phyloP scores from a whole-genome alignment of 1,284 basidiomycete species.

The Malassezia vespertilionis region DNA sequence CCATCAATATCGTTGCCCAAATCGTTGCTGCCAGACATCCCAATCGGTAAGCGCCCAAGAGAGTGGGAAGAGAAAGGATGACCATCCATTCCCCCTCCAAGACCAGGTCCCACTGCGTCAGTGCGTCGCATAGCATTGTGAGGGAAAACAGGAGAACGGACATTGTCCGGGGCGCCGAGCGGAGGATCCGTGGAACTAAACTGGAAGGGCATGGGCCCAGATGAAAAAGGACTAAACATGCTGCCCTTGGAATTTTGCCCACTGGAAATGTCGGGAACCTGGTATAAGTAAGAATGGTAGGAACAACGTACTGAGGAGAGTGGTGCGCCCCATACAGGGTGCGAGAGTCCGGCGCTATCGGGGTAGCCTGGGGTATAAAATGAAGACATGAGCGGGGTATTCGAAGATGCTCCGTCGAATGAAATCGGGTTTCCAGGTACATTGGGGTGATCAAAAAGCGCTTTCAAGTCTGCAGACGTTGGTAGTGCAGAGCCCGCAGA shows the following conservation, averaged over 20 bases:
- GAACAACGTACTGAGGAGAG: constrained; percentile 20
- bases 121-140: neutral
- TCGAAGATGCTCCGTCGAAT: constrained; percentile 26
- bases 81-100: neutral
- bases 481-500: constrained; percentile 58
- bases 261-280: constrained; percentile 14
- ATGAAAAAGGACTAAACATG: constrained; percentile 13
- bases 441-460: constrained; percentile 58
- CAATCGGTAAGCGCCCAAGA: constrained; percentile 4
- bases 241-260: constrained; percentile 8
- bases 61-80: constrained; percentile 1
- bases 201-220: constrained; percentile 9
- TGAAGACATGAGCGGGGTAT: constrained; percentile 22
- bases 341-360: constrained; percentile 27
- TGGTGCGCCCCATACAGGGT: constrained; percentile 41
- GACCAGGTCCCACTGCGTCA: neutral
- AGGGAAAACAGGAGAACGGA: neutral
- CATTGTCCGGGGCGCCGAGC: neutral
- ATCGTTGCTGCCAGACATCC: neutral
- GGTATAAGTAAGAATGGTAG: constrained; percentile 17
- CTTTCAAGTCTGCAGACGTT: constrained; percentile 87
- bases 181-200: constrained; percentile 6
- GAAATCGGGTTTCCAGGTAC: constrained; percentile 16
- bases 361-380: constrained; percentile 39
- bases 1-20: constrained; percentile 14